Conservation (phyloP, 805 yeast genomes). For the Wickerhamiella cacticola region DNA sequence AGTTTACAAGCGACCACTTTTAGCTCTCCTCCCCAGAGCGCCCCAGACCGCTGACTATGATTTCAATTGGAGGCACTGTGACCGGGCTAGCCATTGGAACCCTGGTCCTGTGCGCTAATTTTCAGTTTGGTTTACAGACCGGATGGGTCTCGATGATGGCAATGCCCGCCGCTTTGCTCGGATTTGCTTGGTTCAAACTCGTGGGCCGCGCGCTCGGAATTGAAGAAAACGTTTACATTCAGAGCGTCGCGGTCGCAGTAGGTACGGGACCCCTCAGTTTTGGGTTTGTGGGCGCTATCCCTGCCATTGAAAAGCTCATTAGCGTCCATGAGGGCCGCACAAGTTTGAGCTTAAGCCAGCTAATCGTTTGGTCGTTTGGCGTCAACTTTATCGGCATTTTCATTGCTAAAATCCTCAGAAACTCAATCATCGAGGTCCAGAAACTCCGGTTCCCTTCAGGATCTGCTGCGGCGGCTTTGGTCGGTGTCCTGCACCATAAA, state of each 20-base stretch:
- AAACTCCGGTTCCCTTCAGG: conserved; percentile 91
- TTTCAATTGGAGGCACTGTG: not conserved
- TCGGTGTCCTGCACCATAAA: conserved; percentile 73
- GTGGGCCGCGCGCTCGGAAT: conserved; percentile 42
- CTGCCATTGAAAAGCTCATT: conserved; percentile 85
- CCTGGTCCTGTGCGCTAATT: conserved; percentile 73
- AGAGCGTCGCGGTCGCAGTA: conserved; percentile 88
- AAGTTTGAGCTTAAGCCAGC: conserved; percentile 36
- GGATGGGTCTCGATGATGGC: conserved; percentile 99
- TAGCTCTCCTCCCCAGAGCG: not conserved
- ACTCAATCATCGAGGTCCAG: conserved; percentile 77
- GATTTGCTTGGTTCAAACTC: conserved; percentile 68
- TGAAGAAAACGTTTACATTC: conserved; percentile 88
- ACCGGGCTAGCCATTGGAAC: conserved; percentile 74
- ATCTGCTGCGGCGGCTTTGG: conserved; percentile 86
- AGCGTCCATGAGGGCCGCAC: conserved; percentile 50
- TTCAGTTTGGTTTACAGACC: conserved; percentile 92
- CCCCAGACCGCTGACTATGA: not conserved
- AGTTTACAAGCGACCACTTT: too few relatives aligned
- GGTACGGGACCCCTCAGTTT: conserved; percentile 96
- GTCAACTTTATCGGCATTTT: conserved; percentile 91
- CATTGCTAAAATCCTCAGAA: conserved; percentile 80
- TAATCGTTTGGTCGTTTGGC: conserved; percentile 74
- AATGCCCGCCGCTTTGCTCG: conserved; percentile 80
- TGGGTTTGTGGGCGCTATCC: conserved; percentile 90